A percentile compares a stretch with the other conserved stretches of the same genome.
These are phyloP conservation scores for Phytophthora melonis DNA, from an alignment of 352 stramenopile species.

Conservation along the genomic window DNA sequence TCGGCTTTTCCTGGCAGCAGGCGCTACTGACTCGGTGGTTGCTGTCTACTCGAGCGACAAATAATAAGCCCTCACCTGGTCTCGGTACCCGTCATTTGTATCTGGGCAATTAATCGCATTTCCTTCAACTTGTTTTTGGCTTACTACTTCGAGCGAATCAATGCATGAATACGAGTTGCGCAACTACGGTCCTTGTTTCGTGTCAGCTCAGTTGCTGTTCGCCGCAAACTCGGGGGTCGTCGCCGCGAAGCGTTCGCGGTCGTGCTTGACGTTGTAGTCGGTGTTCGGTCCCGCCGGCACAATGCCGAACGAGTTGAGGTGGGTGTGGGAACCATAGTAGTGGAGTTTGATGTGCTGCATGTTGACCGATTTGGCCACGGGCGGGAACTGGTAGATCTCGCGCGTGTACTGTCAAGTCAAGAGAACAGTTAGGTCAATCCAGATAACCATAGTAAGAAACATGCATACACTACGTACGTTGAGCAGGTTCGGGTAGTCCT, in stretches of 20 bases:
- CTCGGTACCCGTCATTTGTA: background rate
- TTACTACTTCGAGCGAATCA: conserved; percentile 11
- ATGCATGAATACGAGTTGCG: conserved; percentile 18
- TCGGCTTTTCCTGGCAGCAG: conserved; percentile 95
- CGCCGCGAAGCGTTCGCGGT: conserved; percentile 72
- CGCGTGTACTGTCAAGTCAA: conserved; percentile 63
- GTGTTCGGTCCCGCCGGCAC: conserved; percentile 85
- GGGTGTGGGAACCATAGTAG: conserved; percentile 96
- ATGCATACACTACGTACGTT: conserved; percentile 53
- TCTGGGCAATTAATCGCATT: background rate
- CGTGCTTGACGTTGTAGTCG: conserved; percentile 65
- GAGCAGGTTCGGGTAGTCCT: conserved; percentile 89
- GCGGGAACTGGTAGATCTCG: conserved; percentile 94
- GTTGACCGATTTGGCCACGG: conserved; percentile 89
- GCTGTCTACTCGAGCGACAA: conserved; percentile 93
- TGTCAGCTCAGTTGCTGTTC: conserved; percentile 22
- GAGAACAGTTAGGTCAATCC: conserved; percentile 12
- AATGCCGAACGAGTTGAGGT: conserved; percentile 95
- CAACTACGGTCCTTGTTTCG: background rate
- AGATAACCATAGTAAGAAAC: background rate
- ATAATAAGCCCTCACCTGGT: conserved; percentile 37
- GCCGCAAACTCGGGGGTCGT: conserved; percentile 43
- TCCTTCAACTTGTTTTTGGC: conserved; percentile 16
- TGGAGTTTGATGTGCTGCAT: conserved; percentile 98
- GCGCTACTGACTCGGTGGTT: conserved; percentile 96